Evolutionary conservation across 129 eudicot genomes (phyloP).

Genomic region (Lactuca sativa): DNA sequence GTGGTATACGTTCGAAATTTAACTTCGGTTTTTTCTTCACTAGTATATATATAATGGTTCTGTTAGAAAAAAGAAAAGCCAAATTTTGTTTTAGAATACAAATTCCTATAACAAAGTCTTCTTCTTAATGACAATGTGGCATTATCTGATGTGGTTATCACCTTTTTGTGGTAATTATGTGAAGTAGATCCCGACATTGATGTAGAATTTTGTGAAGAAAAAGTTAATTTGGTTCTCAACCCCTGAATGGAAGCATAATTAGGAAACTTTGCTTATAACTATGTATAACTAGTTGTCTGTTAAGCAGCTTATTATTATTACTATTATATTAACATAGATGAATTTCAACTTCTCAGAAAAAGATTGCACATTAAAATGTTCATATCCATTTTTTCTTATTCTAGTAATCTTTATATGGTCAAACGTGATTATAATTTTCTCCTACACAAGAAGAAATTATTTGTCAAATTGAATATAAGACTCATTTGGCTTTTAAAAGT

Average conservation of each 20-base stretch:
- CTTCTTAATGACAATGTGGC: conserved; percentile 5
- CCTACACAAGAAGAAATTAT: neutral
- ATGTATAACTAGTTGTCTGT: conserved; percentile 5
- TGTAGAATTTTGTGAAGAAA: neutral
- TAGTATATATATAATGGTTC: neutral
- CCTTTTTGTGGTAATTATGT: neutral
- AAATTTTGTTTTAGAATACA: neutral
- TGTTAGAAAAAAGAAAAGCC: neutral
- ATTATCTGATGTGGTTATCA: neutral
- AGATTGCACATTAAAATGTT: neutral
- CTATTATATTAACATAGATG: neutral
- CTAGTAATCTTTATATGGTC: neutral
- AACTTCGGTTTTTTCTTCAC: neutral
- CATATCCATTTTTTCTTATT: neutral
- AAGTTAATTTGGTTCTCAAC: conserved; percentile 8
- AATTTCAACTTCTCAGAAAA: neutral
- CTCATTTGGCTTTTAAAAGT: neutral
- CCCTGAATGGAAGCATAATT: conserved; percentile 19
- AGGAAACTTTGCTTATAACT: neutral
- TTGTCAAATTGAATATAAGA: neutral
- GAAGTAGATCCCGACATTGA: conserved; percentile 13
- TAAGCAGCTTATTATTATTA: neutral
- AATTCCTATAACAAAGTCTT: neutral
- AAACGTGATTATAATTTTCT: neutral
- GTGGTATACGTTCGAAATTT: neutral